phyloP scores from a whole-genome alignment of 345 rosid genomes.

The Carallia brachiata region DNA sequence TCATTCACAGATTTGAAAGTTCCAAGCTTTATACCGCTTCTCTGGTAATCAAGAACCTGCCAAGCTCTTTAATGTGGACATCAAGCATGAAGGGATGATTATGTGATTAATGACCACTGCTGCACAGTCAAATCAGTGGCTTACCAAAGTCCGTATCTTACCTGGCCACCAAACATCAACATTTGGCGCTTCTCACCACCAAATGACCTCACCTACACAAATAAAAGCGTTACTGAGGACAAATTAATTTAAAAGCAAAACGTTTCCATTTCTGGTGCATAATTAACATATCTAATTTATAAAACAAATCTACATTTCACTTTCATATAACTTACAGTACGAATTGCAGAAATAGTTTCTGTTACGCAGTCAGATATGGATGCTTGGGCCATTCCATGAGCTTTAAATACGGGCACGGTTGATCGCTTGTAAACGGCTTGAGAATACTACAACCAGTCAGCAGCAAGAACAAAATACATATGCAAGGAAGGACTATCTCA shows the following conservation, averaged over 20 bases:
- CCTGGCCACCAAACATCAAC: conserved; percentile 82
- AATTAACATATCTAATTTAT: conserved; percentile 2
- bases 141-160: conserved; percentile 28
- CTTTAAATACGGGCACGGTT: conserved; percentile 76
- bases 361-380: conserved; percentile 88
- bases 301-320: background rate
- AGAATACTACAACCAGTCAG: conserved; percentile 29
- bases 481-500: background rate
- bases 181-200: conserved; percentile 94
- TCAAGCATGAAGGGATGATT: conserved; percentile 14
- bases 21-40: conserved; percentile 91
- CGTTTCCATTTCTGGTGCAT: background rate
- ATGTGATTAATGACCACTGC: conserved; percentile 1
- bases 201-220: conserved; percentile 86
- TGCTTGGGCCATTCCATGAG: conserved; percentile 89
- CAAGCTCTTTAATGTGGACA: conserved; percentile 25
- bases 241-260: conserved; percentile 2
- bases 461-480: conserved; percentile 21
- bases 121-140: background rate
- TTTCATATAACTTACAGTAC: conserved; percentile 63
- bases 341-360: conserved; percentile 91
- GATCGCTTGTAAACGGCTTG: conserved; percentile 87
- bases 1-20: conserved; percentile 84
- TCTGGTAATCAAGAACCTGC: conserved; percentile 83
- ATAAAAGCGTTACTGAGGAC: conserved; percentile 6